Evolutionary conservation across 345 rosid species (phyloP), one percentile per base, ranked within the genome.

Genomic region (Kandelia obovata): DNA sequence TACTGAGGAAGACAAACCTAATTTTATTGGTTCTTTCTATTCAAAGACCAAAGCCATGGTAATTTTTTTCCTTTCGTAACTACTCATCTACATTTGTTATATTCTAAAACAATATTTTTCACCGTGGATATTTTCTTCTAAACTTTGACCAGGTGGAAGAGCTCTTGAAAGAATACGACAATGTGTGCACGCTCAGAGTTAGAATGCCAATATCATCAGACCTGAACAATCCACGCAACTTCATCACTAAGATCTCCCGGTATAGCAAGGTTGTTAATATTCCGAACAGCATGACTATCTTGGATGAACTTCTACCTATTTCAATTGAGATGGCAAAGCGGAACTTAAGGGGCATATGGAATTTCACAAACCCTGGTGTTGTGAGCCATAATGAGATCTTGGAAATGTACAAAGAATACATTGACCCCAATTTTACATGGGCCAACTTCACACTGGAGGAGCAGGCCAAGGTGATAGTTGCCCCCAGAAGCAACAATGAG

Each of bases 1-100:
- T 74, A 86, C 78, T 25, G 96, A 88, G 75, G 91, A 86, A 74
- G 96, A 86, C 77, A 82, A 67, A 17, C 87, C 93, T 26, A 88
- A 90, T 78, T 90, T 90, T 75, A 81, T 70, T 35, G 91, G 89
- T 69, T 88, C 96, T 61, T 90, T 88, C 81, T 88, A 90, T 71
- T 90, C 96, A 19, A 90, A 88, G 78, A 90, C 96, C 72, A 86
- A 90, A 77, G 91, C 96, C 68, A 85, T 86, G 91, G 96, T 90
- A 74, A 13, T n/a, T 64, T 59, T 43, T 53, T 11, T 28, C 27
- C 35, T 23, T 34, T 32, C 9, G 2, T 7, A 58, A 13, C 58
- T 35, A n/a, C n/a, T 27, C 0, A 3, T 28, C 23, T 6, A 28
- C 5, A 1, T 55, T 55, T 55, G 25, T 25, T 13, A 23, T 23